Evolutionary conservation across 2,329 filamentous ascomycete genomes (phyloP), one percentile per base, ranked within the genome.

Genomic region (Colletotrichum theobromicola): DNA sequence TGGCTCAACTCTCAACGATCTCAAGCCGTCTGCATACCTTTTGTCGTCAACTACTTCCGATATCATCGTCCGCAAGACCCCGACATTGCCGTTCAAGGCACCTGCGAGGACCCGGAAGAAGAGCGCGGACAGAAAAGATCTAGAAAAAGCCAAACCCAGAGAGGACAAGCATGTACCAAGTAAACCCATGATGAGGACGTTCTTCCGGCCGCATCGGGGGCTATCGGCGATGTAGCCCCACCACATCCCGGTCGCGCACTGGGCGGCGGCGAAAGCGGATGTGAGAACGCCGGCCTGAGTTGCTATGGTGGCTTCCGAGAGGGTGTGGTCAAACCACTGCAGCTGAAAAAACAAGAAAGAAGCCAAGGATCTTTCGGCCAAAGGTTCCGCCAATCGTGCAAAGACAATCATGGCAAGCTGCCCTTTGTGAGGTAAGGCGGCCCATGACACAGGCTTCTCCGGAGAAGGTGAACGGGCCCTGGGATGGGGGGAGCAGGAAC

Each of bases 131-230:
- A 24, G 18, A 79, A 95, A 94, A 7, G 87, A 92, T 30, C 86
- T 89, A 7, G 92, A 91, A 79, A 95, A 95, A 0, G 93, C 93
- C 79, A 94, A 94, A 0, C 93, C 94, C 15, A 95, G 78, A 76
- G 90, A 92, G 4, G 92, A 93, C 13, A 94, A 81, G 68, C 90
- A 89, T 0, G 93, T 93, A 5, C 77, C 77, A 8, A 69, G 26
- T 13, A 79, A 73, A 2, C 77, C 77, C 10, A 78, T 70, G 21
- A 77, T 21, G 13, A 79, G 46, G 28, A 79, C 77, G 16, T 70
- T 62, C 55, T 78, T 78, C 21, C 77, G 77, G 28, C 77, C 77
- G 5, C 77, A 62, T 21, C 42, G 61, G 42, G 73, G 66, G 37
- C 61, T 69, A 28, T 78, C 77, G 7, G 75, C 77, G 15, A 74